These are phyloP conservation scores for Inonotus hispidus DNA, from an alignment of 1,284 basidiomycete species.

Conservation along the genomic window DNA sequence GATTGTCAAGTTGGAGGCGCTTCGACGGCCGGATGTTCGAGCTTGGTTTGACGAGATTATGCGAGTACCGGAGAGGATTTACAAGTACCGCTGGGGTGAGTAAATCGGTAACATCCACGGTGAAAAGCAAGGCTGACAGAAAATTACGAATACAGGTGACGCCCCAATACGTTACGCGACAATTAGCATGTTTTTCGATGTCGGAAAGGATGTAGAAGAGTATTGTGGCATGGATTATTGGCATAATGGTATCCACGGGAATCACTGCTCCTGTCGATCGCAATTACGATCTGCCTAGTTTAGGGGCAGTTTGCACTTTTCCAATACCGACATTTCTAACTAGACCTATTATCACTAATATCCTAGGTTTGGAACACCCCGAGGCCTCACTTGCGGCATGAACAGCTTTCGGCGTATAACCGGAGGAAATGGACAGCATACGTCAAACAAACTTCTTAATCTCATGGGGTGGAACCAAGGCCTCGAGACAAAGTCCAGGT, in stretches of 20 bases:
- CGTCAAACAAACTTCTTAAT: no score
- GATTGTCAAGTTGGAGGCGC: conserved; percentile 13
- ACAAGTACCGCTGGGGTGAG: conserved; percentile 21
- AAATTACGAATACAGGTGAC: conserved; percentile 4
- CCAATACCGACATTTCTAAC: no score
- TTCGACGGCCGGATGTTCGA: conserved; percentile 15
- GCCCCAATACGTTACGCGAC: conserved; percentile 16
- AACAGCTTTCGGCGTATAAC: no score
- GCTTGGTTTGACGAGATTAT: conserved; percentile 17
- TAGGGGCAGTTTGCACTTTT: no score
- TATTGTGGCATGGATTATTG: conserved; percentile 17
- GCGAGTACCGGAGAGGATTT: conserved; percentile 17
- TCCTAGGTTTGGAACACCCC: no score
- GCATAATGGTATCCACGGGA: conserved; percentile 17
- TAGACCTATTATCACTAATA: no score
- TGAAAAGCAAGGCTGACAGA: not conserved
- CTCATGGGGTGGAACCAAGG: no score
- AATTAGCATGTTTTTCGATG: conserved; percentile 17
- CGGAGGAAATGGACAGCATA: no score
- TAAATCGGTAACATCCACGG: not conserved
- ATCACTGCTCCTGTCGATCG: conserved; percentile 1
- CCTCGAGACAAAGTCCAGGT: no score
- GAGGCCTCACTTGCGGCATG: no score
- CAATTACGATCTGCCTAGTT: conserved; percentile 9
- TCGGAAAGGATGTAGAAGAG: conserved; percentile 15